phyloP scores from a whole-genome alignment of 192 early-diverging fungal genomes.

The Cladochytrium replicatum region DNA sequence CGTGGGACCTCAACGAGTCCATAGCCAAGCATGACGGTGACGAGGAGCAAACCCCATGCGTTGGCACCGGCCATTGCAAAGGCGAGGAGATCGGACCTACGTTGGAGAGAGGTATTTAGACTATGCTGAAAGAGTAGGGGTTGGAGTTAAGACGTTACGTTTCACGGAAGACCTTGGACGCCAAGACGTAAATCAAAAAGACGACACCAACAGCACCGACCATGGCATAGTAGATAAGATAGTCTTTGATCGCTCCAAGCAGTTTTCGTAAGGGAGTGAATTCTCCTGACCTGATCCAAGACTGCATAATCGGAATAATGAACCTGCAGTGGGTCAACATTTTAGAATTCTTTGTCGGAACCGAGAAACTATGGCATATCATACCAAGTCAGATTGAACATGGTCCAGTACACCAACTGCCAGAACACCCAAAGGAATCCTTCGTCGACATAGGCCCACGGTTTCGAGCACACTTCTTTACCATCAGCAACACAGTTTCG shows the following conservation, averaged over 20 bases:
- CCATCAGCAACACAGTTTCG: conserved; percentile 45
- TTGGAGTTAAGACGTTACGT: background rate
- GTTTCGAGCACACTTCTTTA: conserved; percentile 48
- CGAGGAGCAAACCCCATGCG: conserved; percentile 84
- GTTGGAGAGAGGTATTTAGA: no score
- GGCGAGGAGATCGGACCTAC: conserved; percentile 53
- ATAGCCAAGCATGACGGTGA: conserved; percentile 85
- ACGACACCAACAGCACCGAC: conserved; percentile 57
- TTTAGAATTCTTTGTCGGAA: background rate
- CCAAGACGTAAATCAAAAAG: conserved; percentile 65
- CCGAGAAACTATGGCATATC: conserved; percentile 7
- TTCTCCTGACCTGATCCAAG: conserved; percentile 78
- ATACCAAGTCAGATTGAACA: conserved; percentile 79
- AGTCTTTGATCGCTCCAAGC: conserved; percentile 64
- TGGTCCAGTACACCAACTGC: conserved; percentile 82
- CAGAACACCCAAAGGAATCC: conserved; percentile 68
- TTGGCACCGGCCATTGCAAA: conserved; percentile 89
- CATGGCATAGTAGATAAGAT: conserved; percentile 71
- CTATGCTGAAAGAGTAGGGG: background rate
- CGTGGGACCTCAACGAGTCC: conserved; percentile 86
- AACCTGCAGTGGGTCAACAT: conserved; percentile 31
- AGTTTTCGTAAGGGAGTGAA: conserved; percentile 61
- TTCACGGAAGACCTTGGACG: no score
- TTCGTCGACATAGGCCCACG: conserved; percentile 62
- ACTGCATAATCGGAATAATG: conserved; percentile 71